A percentile compares a stretch with the other conserved stretches of the same genome.
Evolutionary conservation across 2,329 filamentous ascomycete genomes (phyloP).

Genomic region (Coleophoma eucalyptorum): DNA sequence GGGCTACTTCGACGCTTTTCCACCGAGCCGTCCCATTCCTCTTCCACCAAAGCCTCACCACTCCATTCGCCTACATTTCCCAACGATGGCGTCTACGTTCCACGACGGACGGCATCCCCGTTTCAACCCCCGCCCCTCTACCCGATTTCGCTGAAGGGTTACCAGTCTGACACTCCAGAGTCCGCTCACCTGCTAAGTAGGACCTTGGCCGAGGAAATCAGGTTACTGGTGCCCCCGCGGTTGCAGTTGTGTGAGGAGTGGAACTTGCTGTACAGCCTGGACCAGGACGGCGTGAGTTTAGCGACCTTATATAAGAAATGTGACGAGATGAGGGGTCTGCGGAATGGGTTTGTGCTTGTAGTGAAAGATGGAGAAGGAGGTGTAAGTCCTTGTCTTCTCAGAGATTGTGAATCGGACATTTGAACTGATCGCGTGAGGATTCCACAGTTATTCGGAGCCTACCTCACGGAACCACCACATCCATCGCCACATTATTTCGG

Average conservation of each 20-base stretch:
- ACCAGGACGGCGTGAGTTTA: slow-evolving; percentile 86
- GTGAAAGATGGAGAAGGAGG: slow-evolving; percentile 74
- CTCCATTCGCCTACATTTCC: slow-evolving; percentile 1
- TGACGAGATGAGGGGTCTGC: slow-evolving; percentile 59
- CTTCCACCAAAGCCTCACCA: slow-evolving; percentile 11
- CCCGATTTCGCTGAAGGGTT: slow-evolving; percentile 68
- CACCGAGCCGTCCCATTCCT: slow-evolving; percentile 34
- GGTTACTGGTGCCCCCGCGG: slow-evolving; percentile 80
- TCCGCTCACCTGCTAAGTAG: slow-evolving; percentile 65
- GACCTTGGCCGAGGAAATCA: slow-evolving; percentile 85
- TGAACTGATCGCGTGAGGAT: too few relatives aligned
- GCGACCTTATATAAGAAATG: slow-evolving; percentile 82
- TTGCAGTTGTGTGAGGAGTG: slow-evolving; percentile 85
- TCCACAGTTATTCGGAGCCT: slow-evolving; percentile 77
- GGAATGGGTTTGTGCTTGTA: slow-evolving; percentile 87
- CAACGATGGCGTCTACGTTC: slow-evolving; percentile 22
- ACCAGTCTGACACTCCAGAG: slow-evolving; percentile 52
- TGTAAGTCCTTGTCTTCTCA: slow-evolving; percentile 40
- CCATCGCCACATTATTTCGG: slow-evolving; percentile 85
- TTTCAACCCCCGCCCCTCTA: slow-evolving; percentile 88
- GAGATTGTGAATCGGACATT: too few relatives aligned
- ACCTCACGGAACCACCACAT: slow-evolving; percentile 84
- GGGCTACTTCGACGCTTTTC: slow-evolving; percentile 68
- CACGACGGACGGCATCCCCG: slow-evolving; percentile 62
- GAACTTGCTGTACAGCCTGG: slow-evolving; percentile 82